Evolutionary conservation across 495 filamentous ascomycete species (phyloP).

Genomic region (Penicillium crystallinum): DNA sequence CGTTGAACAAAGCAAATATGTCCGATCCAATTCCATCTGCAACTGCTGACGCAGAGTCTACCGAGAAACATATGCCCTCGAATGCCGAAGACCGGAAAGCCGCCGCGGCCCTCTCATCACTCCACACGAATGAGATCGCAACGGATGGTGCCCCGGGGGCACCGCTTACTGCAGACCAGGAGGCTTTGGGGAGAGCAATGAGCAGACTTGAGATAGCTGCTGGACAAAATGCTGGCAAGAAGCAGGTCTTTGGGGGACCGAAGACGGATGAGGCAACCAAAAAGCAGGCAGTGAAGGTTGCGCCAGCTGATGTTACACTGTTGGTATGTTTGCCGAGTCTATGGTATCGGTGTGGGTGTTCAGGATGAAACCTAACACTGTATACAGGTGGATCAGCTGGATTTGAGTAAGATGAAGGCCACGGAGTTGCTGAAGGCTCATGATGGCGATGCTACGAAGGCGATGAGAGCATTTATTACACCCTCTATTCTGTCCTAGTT

Average conservation of each 20-base stretch:
- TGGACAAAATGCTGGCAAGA: constrained; percentile 24
- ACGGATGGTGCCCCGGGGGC: constrained; percentile 45
- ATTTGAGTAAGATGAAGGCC: constrained; percentile 72
- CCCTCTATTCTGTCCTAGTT: constrained; percentile 25
- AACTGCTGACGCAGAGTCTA: constrained; percentile 59
- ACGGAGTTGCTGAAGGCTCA: constrained; percentile 77
- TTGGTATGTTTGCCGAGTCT: constrained; percentile 45
- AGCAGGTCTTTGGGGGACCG: constrained; percentile 20
- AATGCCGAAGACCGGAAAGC: constrained; percentile 87
- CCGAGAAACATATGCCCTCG: constrained; percentile 52
- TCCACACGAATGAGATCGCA: constrained; percentile 58
- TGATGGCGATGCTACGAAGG: constrained; percentile 69
- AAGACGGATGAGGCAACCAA: constrained; percentile 41
- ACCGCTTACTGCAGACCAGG: constrained; percentile 57
- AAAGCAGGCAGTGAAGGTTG: constrained; percentile 60
- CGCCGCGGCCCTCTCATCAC: constrained; percentile 74
- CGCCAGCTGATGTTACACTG: constrained; percentile 58
- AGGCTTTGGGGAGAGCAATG: constrained; percentile 83
- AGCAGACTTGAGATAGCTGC: constrained; percentile 53
- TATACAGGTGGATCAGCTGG: constrained; percentile 67
- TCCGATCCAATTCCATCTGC: constrained; percentile 64
- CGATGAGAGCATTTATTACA: constrained; percentile 60
- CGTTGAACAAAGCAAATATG: constrained; percentile 25
- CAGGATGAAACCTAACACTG: background rate
- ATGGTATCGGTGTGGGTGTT: background rate